Evolutionary conservation across 2,329 filamentous ascomycete genomes (phyloP), one percentile per base, ranked within the genome.

Genomic region (Trichoderma aggressivum): DNA sequence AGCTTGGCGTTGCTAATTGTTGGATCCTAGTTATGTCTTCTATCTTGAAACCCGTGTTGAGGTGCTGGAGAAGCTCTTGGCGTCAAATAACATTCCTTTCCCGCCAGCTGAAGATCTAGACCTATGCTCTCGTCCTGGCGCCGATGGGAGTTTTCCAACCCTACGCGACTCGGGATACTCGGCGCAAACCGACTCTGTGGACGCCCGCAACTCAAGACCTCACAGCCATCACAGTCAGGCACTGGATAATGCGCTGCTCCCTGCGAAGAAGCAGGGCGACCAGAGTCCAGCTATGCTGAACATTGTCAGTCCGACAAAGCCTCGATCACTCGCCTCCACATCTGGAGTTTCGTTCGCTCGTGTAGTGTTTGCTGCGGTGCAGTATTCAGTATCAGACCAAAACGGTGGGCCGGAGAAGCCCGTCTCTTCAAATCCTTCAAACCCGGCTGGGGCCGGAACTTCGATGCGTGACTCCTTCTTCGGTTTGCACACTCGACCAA

Each of bases 391-490:
- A 18, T 86, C 87, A 11, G 87, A 88, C 72, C 85, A 88, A 80
- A 91, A 90, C 76, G 92, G 76, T 21, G 66, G 39, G 7, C 16
- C 24, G 2, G 79, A 79, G 34, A 77, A 75, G 18, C 72, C 74
- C 24, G 56, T 36, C 16, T 72, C 75, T 67, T 66, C 74, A 34
- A 76, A 76, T 28, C 71, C 58, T 11, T 12, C 28, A 75, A 60
- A 76, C 28, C 71, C 73, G 1, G 73, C 73, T 58, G 76, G 75
- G 6, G 77, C 87, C 50, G 91, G 90, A 47, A 94, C 93, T 21
- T 94, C 92, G 14, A 96, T 97, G 91, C 89, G 94, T 72, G 95
- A 98, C 81, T 97, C 94, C 0, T 98, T 98, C 85, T 98, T 98
- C 78, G 95, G 95, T n/a, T 84, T 98, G 58, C 94, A 98, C 76